Conservation (phyloP, 208 protist species). For the Trypanosoma cruzi region DNA sequence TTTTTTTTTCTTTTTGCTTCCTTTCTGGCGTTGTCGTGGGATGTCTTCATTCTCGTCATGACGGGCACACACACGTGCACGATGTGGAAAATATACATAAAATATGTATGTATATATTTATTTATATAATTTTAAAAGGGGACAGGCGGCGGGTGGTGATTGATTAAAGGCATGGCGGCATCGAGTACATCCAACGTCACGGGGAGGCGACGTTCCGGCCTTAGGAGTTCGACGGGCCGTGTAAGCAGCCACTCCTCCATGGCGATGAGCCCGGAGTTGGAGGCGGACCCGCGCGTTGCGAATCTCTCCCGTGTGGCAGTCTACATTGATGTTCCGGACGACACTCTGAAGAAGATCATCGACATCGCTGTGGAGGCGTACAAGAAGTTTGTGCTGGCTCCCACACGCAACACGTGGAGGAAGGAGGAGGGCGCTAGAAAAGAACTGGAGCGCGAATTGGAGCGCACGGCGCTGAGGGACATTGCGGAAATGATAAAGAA, state of each 20-base stretch:
- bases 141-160: not conserved
- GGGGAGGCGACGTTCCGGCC: constrained; percentile 24
- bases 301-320: constrained; percentile 43
- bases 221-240: constrained; percentile 12
- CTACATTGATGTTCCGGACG: constrained; percentile 68
- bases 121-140: no score
- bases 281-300: constrained; percentile 59
- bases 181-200: constrained; percentile 7
- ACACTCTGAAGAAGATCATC: constrained; percentile 65
- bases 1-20: no score
- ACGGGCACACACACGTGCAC: no score
- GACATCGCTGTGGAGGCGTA: constrained; percentile 62
- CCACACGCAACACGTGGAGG: constrained; percentile 80
- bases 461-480: constrained; percentile 64
- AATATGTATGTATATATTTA: no score
- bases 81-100: no score
- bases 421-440: constrained; percentile 76
- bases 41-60: no score
- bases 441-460: constrained; percentile 78
- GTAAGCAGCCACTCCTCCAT: constrained; percentile 19
- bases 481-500: constrained; percentile 73
- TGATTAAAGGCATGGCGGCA: not conserved
- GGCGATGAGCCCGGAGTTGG: constrained; percentile 32
- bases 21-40: no score
- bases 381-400: constrained; percentile 67